Evolutionary conservation across 306 rosid species (phyloP), one percentile per base, ranked within the genome.

Genomic region (Casuarina cunninghamiana): DNA sequence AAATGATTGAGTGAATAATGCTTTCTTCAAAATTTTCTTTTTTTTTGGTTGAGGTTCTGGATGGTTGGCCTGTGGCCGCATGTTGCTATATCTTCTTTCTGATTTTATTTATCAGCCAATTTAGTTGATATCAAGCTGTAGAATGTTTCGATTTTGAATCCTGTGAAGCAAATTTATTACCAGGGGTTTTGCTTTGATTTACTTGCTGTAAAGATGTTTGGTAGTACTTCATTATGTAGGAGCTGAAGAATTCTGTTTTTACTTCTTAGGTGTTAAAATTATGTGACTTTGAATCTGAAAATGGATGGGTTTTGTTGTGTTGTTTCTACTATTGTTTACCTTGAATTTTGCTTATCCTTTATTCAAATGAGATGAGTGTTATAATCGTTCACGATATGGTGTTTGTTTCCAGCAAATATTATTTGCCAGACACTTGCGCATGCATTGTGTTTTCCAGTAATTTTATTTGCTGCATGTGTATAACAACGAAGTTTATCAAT

Each of bases 401-500:
- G 42, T 43, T 2, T 69, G 16, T 41, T 43, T 2, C 53, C 32
- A 8, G 72, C 44, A 26, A 9, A 26, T 78, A 74, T 68, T 76
- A 67, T 67, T 76, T 42, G 26, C 12, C 32, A 26, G 32, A 26
- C 0, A 26, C 32, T 26, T 26, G 32, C 32, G 32, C 32, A 26
- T 26, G 32, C 32, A 26, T 26, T 26, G 32, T 26, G 32, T 26
- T 41, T 43, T 2, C 53, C 32, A 8, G 72, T 37, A 9, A 26
- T 78, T 77, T 68, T 76, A 67, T 67, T 76, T 42, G 26, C 12
- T 55, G 32, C 1, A 5, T 69, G 42, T 76, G 9, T 44, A 43
- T n/a, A 49, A 19, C 45, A 37, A 42, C 61, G 4, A 13, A 44
- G 48, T 44, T 44, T 44, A 50, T 50, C 62, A 46, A 54, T 70